Evolutionary conservation across 2,329 filamentous ascomycete species (phyloP), one percentile per base, ranked within the genome.

Genomic region (Chaetomium sp.): DNA sequence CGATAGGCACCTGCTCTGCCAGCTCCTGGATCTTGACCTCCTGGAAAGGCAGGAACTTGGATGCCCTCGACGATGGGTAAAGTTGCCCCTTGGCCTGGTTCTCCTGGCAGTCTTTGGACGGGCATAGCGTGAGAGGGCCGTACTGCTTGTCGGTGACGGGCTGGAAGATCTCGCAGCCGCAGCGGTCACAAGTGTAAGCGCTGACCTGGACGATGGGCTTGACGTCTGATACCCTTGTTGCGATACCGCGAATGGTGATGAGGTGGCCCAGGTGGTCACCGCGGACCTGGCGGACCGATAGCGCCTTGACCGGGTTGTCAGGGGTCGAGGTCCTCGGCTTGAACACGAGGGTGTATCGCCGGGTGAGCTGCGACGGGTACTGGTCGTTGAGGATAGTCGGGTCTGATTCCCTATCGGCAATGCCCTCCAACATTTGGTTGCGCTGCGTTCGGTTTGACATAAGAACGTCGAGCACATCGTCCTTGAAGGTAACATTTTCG

Each of bases 21-120:
- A 98, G 92, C 76, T 99, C 95, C 78, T 99, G 95, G 63, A 99
- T 93, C 81, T 98, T 98, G 78, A 98, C 88, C 78, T 99, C 95
- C 78, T 99, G 95, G 81, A 99, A 99, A 3, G 95, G 93, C 73
- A 97, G 80, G 74, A 98, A 99, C 74, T 98, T 99, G 59, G 93
- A 97, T 0, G 94, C 95, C 72, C 95, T 87, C n/a, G 93, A 96
- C 0, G 94, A 97, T 45, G 96, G 87, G 76, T 96, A 94, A 47
- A 99, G 85, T 76, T 97, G 92, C 21, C 95, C 95, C 77, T 95
- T 97, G 71, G 92, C 87, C 76, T 97, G 93, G 78, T 97, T 98
- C 67, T 85, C 84, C 75, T 90, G 87, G 82, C 95, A 99, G 71
- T 96, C 92, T n/a, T 88, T 80, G 0, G 95, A 98, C 13, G 93